Conservation (phyloP, 371 early-diverging fungal genomes). For the Mortierella sp. region DNA sequence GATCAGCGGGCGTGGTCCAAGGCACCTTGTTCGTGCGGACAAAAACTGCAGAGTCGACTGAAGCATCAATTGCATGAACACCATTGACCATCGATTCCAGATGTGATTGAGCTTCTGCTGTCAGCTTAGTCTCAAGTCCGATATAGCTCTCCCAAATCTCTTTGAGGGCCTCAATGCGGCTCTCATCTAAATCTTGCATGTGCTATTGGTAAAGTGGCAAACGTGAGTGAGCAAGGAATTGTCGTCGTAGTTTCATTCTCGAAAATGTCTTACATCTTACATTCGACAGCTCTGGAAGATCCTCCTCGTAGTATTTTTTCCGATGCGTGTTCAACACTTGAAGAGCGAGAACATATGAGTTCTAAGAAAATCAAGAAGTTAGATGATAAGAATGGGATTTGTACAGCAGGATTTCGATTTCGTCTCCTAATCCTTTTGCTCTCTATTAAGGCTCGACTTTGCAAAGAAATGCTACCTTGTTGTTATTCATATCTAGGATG, state of each 20-base stretch:
- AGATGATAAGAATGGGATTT: background rate
- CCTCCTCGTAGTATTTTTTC: conserved; percentile 69
- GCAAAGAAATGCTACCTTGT: conserved; percentile 67
- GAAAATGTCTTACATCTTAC: conserved; percentile 53
- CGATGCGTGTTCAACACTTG: conserved; percentile 72
- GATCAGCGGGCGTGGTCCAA: conserved; percentile 58
- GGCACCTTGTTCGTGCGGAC: conserved; percentile 54
- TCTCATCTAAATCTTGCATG: conserved; percentile 69
- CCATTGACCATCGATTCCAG: conserved; percentile 54
- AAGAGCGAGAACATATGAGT: conserved; percentile 72
- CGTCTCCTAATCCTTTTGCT: no score
- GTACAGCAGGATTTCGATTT: background rate
- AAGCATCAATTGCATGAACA: conserved; percentile 62
- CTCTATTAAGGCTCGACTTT: background rate
- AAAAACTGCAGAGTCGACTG: conserved; percentile 66
- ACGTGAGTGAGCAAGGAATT: conserved; percentile 3
- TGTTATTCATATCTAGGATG: conserved; percentile 81
- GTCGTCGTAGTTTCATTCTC: background rate
- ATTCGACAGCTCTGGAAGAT: conserved; percentile 72
- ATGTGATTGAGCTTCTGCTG: conserved; percentile 57
- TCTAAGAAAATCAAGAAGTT: conserved; percentile 56
- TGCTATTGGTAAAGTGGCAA: conserved; percentile 58
- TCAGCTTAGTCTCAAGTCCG: conserved; percentile 60
- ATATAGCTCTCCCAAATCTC: conserved; percentile 63
- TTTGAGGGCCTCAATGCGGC: conserved; percentile 64